A percentile compares a stretch with the other conserved stretches of the same genome.
Conservation (phyloP, 164 flowering plant species). For the Stephania yunnanensis region DNA sequence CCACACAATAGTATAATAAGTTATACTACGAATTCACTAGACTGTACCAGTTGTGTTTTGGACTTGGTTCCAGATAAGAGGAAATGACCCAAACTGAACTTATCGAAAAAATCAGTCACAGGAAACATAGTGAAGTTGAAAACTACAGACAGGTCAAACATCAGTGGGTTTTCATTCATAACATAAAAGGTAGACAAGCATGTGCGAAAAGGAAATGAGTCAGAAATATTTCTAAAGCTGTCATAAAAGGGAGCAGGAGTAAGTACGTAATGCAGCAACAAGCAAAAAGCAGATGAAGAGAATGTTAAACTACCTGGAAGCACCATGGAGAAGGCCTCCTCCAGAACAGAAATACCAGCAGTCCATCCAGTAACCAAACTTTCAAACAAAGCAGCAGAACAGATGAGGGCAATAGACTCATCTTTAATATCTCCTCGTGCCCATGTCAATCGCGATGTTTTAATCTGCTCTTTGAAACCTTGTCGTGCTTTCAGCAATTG, state of each 20-base stretch:
- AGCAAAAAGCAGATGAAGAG: neutral
- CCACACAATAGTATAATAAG: neutral
- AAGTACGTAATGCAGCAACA: neutral
- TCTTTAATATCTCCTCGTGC: slow-evolving; percentile 62
- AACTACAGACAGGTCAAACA: neutral
- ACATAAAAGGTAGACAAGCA: neutral
- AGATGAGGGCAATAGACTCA: slow-evolving; percentile 60
- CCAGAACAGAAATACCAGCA: slow-evolving; percentile 55
- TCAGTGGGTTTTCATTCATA: neutral
- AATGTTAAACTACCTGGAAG: slow-evolving; percentile 63
- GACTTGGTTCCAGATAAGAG: neutral
- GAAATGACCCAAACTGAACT: too few species aligned
- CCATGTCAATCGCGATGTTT: slow-evolving; percentile 49
- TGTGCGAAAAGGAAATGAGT: neutral
- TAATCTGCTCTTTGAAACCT: slow-evolving; percentile 72
- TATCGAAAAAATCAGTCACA: neutral
- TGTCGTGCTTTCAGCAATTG: slow-evolving; percentile 87
- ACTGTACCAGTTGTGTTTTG: neutral
- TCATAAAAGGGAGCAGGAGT: neutral
- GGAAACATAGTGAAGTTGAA: neutral
- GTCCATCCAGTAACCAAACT: slow-evolving; percentile 58
- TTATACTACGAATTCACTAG: neutral
- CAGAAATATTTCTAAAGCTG: neutral
- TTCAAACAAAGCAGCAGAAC: slow-evolving; percentile 87
- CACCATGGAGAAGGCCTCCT: slow-evolving; percentile 64